Conservation (phyloP, 2,329 filamentous ascomycete species). For the Podosphaera xanthii region DNA sequence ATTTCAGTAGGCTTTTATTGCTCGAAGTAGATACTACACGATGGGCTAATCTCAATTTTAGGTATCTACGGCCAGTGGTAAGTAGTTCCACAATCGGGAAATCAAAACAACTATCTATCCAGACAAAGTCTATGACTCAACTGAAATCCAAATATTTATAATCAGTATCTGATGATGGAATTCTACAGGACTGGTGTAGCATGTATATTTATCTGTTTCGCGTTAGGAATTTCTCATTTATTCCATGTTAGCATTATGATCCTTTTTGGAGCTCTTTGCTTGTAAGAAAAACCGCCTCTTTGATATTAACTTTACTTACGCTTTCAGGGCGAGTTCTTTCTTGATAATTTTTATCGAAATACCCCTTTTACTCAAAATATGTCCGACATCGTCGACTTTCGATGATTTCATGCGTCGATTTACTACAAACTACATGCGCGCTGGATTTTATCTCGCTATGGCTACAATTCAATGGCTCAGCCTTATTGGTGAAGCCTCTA, state of each 20-base stretch:
- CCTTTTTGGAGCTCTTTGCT: constrained; percentile 24
- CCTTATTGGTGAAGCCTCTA: constrained; percentile 37
- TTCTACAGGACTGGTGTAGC: constrained; percentile 40
- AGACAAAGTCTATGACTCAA: too few species aligned
- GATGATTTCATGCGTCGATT: constrained; percentile 76
- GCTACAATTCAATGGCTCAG: constrained; percentile 68
- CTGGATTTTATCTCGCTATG: constrained; percentile 65
- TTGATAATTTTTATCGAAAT: constrained; percentile 73
- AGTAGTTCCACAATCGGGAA: constrained; percentile 15
- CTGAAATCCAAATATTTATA: too few species aligned
- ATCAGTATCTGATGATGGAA: neutral
- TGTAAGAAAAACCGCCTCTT: constrained; percentile 21
- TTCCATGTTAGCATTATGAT: constrained; percentile 28
- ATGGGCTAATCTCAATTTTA: constrained; percentile 17
- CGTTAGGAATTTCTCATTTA: constrained; percentile 44
- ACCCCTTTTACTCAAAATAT: constrained; percentile 87
- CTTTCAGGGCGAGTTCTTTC: constrained; percentile 39
- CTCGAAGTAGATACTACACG: neutral
- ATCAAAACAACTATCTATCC: neutral
- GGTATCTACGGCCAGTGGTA: constrained; percentile 61
- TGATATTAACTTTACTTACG: constrained; percentile 3
- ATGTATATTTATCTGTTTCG: constrained; percentile 48
- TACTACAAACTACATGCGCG: constrained; percentile 93
- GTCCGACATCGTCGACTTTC: constrained; percentile 77
- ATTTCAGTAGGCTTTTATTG: constrained; percentile 39